Conservation (phyloP, 306 rosid genomes). For the Amphicarpaea edgeworthii region DNA sequence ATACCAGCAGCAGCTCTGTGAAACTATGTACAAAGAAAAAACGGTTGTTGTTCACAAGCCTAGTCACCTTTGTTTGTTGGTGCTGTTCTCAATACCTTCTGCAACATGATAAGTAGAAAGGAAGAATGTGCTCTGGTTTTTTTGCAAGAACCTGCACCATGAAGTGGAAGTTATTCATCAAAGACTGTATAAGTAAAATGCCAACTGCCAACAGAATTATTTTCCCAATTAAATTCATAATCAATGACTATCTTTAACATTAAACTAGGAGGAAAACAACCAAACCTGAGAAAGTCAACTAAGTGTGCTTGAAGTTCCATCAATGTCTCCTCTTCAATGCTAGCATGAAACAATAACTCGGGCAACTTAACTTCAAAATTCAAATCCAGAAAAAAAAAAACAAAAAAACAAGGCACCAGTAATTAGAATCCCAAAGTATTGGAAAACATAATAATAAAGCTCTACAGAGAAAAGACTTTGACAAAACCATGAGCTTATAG, state of each 20-base stretch:
- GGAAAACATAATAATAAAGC: conserved; percentile 17
- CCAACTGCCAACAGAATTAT: not conserved
- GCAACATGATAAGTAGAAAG: conserved; percentile 70
- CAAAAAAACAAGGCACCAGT: conserved; percentile 18
- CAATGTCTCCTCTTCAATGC: conserved; percentile 72
- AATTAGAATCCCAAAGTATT: conserved; percentile 29
- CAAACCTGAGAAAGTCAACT: conserved; percentile 80
- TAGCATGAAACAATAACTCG: conserved; percentile 70
- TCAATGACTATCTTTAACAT: not conserved
- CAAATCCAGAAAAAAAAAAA: conserved; percentile 44
- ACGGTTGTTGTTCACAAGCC: conserved; percentile 28
- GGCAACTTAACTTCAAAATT: conserved; percentile 77
- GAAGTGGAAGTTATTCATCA: conserved; percentile 31
- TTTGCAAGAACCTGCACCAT: conserved; percentile 76
- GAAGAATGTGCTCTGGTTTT: conserved; percentile 67
- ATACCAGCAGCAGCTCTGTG: conserved; percentile 35
- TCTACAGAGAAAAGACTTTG: conserved; percentile 15
- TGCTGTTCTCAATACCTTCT: conserved; percentile 63
- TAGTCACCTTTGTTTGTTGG: conserved; percentile 56
- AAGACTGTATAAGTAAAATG: conserved; percentile 2
- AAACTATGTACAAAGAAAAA: conserved; percentile 47
- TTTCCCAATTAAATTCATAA: conserved; percentile 14
- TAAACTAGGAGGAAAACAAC: conserved; percentile 28
- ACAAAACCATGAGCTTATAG: conserved; percentile 26
- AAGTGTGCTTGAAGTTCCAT: conserved; percentile 64